These are phyloP conservation scores for Sporodiniella umbellata DNA, from an alignment of 371 early-diverging fungal genomes.

Conservation along the genomic window DNA sequence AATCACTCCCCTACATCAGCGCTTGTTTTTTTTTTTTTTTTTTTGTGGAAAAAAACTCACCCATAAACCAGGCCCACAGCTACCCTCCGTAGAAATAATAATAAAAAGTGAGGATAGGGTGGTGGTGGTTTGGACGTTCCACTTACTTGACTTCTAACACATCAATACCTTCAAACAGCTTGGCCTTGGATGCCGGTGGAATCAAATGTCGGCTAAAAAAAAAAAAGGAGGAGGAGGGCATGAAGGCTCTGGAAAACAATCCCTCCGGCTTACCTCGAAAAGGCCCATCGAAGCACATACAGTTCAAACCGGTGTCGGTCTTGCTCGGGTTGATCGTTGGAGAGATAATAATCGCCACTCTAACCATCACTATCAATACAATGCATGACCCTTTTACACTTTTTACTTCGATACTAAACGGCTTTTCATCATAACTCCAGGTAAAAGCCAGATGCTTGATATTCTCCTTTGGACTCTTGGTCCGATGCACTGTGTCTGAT, in stretches of 20 bases:
- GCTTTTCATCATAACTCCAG: conserved; percentile 4
- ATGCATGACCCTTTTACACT: background rate
- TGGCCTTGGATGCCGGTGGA: conserved; percentile 6
- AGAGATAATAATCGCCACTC: conserved; percentile 2
- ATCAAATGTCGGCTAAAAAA: conserved; percentile 13
- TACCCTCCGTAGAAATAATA: background rate
- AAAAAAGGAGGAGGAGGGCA: background rate
- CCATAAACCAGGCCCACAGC: conserved; percentile 23
- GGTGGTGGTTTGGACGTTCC: background rate
- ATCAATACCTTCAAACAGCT: conserved; percentile 7
- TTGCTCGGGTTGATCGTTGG: conserved; percentile 6
- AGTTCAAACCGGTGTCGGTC: conserved; percentile 10
- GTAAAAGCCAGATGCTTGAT: too few relatives aligned
- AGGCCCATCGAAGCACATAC: conserved; percentile 15
- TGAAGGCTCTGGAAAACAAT: too few relatives aligned
- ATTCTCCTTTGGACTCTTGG: too few relatives aligned
- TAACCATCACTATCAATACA: background rate
- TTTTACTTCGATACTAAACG: background rate
- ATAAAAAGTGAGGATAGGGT: background rate
- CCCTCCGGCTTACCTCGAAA: conserved; percentile 3
- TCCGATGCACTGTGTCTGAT: too few relatives aligned
- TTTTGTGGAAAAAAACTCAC: conserved; percentile 4
- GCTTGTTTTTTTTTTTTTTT: background rate
- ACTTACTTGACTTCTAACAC: conserved; percentile 18
- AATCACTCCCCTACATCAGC: background rate